phyloP scores from a whole-genome alignment of 495 filamentous ascomycete genomes.

The Talaromyces stipitatus region DNA sequence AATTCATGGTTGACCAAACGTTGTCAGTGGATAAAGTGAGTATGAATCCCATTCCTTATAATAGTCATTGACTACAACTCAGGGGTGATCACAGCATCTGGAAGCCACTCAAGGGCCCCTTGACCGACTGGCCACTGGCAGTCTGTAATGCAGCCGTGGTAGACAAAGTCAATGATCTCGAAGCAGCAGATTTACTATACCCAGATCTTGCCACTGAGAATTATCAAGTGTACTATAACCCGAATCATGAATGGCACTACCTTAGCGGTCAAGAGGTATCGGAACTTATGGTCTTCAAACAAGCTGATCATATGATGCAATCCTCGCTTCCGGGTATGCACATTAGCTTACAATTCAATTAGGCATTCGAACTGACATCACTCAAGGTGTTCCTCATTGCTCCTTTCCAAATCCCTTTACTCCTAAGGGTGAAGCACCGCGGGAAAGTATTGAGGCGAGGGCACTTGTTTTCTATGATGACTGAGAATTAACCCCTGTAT shows the following conservation, averaged over 20 bases:
- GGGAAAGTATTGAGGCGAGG: neutral
- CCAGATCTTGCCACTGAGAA: slow-evolving; percentile 7
- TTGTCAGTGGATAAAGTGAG: neutral
- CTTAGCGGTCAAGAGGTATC: slow-evolving; percentile 6
- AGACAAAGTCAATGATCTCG: slow-evolving; percentile 1
- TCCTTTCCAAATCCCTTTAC: neutral
- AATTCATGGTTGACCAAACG: neutral
- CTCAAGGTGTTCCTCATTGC: neutral
- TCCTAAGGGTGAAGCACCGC: slow-evolving; percentile 9
- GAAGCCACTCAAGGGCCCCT: slow-evolving; percentile 9
- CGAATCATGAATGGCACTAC: slow-evolving; percentile 8
- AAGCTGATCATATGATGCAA: neutral
- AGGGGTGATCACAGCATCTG: slow-evolving; percentile 6
- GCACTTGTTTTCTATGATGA: neutral
- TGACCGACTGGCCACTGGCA: slow-evolving; percentile 9
- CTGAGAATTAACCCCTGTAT: neutral
- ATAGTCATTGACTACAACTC: neutral
- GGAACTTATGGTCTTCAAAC: slow-evolving; percentile 7
- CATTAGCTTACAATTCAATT: neutral
- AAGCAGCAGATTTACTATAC: slow-evolving; percentile 6
- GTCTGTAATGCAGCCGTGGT: slow-evolving; percentile 5
- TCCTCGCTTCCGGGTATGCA: neutral
- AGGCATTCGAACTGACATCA: neutral
- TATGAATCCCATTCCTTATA: neutral
- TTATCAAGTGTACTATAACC: slow-evolving; percentile 3